These are phyloP conservation scores for Candida vartiovaarae DNA, from an alignment of 805 yeast genomes.

Conservation along the genomic window DNA sequence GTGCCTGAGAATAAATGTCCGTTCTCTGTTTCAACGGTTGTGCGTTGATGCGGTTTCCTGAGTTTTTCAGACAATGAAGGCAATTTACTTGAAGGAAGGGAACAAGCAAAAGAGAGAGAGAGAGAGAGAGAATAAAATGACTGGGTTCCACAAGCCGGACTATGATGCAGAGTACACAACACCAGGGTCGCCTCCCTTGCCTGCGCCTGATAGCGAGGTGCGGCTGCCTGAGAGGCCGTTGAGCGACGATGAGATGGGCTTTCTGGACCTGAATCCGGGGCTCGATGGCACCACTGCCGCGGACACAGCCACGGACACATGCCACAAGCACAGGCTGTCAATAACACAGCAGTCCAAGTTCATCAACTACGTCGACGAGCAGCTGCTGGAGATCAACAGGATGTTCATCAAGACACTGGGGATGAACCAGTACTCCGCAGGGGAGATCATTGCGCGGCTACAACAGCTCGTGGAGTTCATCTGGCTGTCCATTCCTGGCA, in stretches of 20 bases:
- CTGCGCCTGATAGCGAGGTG: constrained; percentile 18
- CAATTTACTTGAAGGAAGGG: background rate
- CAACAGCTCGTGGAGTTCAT: constrained; percentile 44
- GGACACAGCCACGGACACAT: no score
- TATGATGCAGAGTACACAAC: constrained; percentile 10
- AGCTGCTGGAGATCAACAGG: constrained; percentile 47
- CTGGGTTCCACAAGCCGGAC: constrained; percentile 1
- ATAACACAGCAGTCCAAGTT: constrained; percentile 50
- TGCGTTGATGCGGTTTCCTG: background rate
- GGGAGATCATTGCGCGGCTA: constrained; percentile 29
- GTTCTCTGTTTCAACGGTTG: background rate
- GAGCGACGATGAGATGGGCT: constrained; percentile 10
- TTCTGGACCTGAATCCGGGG: constrained; percentile 22
- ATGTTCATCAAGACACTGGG: constrained; percentile 33
- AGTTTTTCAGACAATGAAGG: background rate
- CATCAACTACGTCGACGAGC: constrained; percentile 46
- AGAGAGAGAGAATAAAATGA: background rate
- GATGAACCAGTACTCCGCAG: constrained; percentile 13
- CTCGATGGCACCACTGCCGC: constrained; percentile 2
- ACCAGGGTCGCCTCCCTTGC: constrained; percentile 22
- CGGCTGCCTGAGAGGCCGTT: constrained; percentile 6
- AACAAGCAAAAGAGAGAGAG: background rate
- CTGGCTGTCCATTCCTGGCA: constrained; percentile 50
- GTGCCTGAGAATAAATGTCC: no score
- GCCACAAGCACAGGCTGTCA: constrained; percentile 24